Base-by-base conservation (phyloP, 805 yeast genomes). In the Kluyveromyces nonfermentans region DNA sequence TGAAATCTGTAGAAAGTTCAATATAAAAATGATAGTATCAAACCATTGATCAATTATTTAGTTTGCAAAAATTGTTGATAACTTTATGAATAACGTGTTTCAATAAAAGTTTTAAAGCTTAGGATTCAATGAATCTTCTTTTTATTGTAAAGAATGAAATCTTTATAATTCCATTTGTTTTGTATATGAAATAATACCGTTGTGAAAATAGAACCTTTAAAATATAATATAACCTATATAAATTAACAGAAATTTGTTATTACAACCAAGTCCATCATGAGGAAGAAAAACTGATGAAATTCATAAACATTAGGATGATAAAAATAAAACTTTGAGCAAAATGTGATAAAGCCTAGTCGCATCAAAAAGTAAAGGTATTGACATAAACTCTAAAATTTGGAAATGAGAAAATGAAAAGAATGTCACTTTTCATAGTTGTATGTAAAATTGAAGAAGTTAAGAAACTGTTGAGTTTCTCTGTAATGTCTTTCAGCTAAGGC, bases 401-500 rank as follows among this genome's bases (percentile, higher is more conserved):
- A n/a, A n/a, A n/a, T n/a, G n/a, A n/a, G n/a, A 14, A 30, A 10
- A 14, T 30, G 32, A 30, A 30, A 9, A 16, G 21, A 16, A 10
- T 5, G 8, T 37, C 40, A 45, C 15, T 40, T 38, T 16, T 46
- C 42, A 25, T 43, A 28, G 18, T 43, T 35, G 42, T 43, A 43
- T 7, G 49, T 46, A 37, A 28, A 39, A 33, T 59, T 60, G 50
- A 60, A 62, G 40, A 62, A 59, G 35, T 59, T 54, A 43, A 59
- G 21, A 46, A 57, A 62, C 37, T 59, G 59, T 43, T 57, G 53
- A 8, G 56, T 54, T 36, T 60, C 64, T 37, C 56, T 50, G 21
- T 53, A 37, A 20, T 57, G 60, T 10, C 46, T 49, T 32, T 56
- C 57, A 35, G 55, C 51, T 33, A 60, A 37, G 17, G 42, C 45